These are phyloP conservation scores for Xylaria digitata DNA, from an alignment of 2,329 filamentous ascomycete species.

Conservation along the genomic window DNA sequence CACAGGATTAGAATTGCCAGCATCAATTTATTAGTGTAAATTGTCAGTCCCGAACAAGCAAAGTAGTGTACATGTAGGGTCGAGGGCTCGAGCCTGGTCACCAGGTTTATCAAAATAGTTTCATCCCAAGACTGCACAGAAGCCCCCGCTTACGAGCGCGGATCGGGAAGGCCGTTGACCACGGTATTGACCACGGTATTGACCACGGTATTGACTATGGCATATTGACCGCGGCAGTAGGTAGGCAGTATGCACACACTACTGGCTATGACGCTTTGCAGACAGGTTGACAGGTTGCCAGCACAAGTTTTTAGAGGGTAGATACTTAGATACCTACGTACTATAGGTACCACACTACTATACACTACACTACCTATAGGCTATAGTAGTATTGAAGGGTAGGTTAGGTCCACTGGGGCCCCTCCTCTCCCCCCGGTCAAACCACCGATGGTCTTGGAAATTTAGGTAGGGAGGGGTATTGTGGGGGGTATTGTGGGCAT, in stretches of 20 bases:
- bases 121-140: slow-evolving; percentile 12
- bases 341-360: too few species aligned
- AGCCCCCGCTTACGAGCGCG: slow-evolving; percentile 13
- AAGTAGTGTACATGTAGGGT: slow-evolving; percentile 6
- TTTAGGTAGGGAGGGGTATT: background rate
- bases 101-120: slow-evolving; percentile 11
- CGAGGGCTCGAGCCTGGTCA: slow-evolving; percentile 8
- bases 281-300: slow-evolving; percentile 1
- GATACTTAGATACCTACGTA: background rate
- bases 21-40: background rate
- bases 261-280: background rate
- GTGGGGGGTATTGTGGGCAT: too few species aligned
- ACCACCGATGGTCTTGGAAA: slow-evolving; percentile 2
- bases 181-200: background rate
- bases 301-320: background rate
- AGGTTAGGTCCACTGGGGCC: background rate
- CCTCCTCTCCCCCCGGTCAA: too few species aligned
- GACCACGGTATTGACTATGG: too few species aligned
- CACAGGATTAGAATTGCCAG: slow-evolving; percentile 13
- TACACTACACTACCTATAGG: too few species aligned
- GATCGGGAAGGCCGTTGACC: slow-evolving; percentile 30
- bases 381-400: background rate
- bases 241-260: too few species aligned
- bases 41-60: background rate
- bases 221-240: too few species aligned